Base-by-base conservation (phyloP, 225 moss, liverwort and hornwort genomes). In the Bryoerythrophyllum caledonicum region DNA sequence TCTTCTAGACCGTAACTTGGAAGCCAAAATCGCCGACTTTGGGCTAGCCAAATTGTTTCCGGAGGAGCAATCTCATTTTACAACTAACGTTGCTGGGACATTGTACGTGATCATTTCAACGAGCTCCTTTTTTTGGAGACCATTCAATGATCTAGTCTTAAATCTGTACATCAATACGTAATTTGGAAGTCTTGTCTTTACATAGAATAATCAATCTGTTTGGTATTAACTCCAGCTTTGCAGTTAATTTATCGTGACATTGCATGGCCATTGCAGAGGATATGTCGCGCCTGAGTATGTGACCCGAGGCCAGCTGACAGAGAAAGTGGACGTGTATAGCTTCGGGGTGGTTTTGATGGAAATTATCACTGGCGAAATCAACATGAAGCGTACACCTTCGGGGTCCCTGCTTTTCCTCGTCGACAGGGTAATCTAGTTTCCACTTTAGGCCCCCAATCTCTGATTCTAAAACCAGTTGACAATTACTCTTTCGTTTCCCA, bases 1-100 rank as follows among this genome's bases (percentile, higher is more conserved):
- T 17, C 75, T 94, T 7, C 79, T 96, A 2, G 92, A 96, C 67
- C 74, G 79, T 32, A 90, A 94, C 57, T 83, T 94, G 73, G 92
- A 89, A 60, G 89, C 96, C 26, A 96, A 96, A 80, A 92, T 96
- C 56, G 92, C 94, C 3, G 96, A 96, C 69, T 96, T 96, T 55
- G 96, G 96, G 20, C 88, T 96, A 25, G 96, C 96, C 30, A 94
- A 92, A 75, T 74, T 92, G 61, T 82, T 86, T 32, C 82, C 86
- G 0, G 86, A 82, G 17, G 80, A 82, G 37, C 60, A 74, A 62
- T 82, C 86, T 19, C 86, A 86, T 51, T 86, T 82, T 56, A 86
- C 86, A 38, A 86, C 86, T 46, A 79, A 86, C 13, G 86, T 86
- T 32, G 82, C 82, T 0, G 80, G 82, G 61, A 86, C 86, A 44